phyloP scores from a whole-genome alignment of 805 yeast species.

The Komagataella kurtzmanii region DNA sequence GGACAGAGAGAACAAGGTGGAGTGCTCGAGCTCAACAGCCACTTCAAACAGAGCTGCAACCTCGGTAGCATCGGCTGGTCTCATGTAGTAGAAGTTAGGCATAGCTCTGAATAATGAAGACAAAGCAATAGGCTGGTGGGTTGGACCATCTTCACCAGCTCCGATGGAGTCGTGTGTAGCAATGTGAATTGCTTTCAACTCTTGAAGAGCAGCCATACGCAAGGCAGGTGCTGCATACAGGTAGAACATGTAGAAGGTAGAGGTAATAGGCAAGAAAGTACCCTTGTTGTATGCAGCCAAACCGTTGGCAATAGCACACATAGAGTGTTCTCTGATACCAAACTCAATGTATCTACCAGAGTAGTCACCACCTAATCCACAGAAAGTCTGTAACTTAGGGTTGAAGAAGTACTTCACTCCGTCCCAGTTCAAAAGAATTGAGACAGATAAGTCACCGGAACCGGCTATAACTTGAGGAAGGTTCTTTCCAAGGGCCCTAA shows the following conservation, averaged over 20 bases:
- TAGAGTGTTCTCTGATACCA: conserved; percentile 22
- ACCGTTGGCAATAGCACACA: conserved; percentile 20
- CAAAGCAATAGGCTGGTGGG: conserved; percentile 43
- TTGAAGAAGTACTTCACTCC: conserved; percentile 17
- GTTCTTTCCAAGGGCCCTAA: conserved; percentile 14
- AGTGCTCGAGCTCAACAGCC: conserved; percentile 12
- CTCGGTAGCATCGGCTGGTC: conserved; percentile 43
- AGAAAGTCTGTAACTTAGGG: conserved; percentile 15
- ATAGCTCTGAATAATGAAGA: conserved; percentile 35
- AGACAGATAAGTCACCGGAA: conserved; percentile 21
- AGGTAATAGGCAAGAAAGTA: conserved; percentile 23
- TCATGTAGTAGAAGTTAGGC: conserved; percentile 34
- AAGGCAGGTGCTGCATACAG: conserved; percentile 39
- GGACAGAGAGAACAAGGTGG: conserved; percentile 14
- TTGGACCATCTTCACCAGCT: conserved; percentile 46
- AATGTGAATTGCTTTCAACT: conserved; percentile 32
- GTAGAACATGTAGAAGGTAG: conserved; percentile 23
- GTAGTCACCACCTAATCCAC: conserved; percentile 19
- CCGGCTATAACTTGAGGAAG: conserved; percentile 18
- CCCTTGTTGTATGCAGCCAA: conserved; percentile 20
- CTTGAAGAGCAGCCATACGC: conserved; percentile 32
- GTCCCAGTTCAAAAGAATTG: conserved; percentile 18
- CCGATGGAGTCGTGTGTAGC: conserved; percentile 49
- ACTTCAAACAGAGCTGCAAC: conserved; percentile 30
- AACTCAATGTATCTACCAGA: conserved; percentile 18